Base-by-base conservation (phyloP, 257 asterid genomes). In the Lithospermum erythrorhizon region DNA sequence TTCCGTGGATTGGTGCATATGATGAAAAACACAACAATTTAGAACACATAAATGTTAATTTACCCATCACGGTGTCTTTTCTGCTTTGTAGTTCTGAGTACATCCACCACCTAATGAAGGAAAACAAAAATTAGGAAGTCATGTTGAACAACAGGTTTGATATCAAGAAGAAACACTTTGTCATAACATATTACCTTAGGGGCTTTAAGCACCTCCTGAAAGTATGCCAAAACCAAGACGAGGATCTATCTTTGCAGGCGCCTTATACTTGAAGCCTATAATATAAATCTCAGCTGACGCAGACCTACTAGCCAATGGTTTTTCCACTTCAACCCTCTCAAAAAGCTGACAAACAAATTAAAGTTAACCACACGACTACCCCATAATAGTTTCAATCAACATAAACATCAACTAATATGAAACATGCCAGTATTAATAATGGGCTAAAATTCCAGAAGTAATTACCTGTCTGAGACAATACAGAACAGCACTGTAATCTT, bases 211-310 rank as follows among this genome's bases (percentile, higher is more conserved):
- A 61, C 91, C 96, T 66, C 89, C 87, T 75, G 65, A 93, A 93
- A 56, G 89, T 85, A 74, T 89, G 94, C 68, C 84, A 84, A 70
- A 81, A 89, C 97, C 55, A 93, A 93, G 89, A 13, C 91, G 89
- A n/a, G 96, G 96, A 75, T 93, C 97, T 59, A 93, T 93, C 94
- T 93, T 93, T 1, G 90, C 84, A 57, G 97, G 97, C 29, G 95
- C 99, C 76, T 84, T 93, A 27, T 93, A 93, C 67, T 79, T 93
- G 10, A 84, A 70, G 17, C 91, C 95, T 7, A 86, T 6, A 35
- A 93, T 66, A 76, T 86, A 93, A 72, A 89, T 93, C 69, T 89
- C 99, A 16, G 99, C 96, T 30, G 96, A 93, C 49, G 97, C 63
- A 21, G 95, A 82, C 35, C 96, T 66, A 81, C 97, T 89, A 25